A percentile compares a stretch with the other conserved stretches of the same genome.
Conservation (phyloP, 768 basidiomycete species). For the Boletus insuetus region DNA sequence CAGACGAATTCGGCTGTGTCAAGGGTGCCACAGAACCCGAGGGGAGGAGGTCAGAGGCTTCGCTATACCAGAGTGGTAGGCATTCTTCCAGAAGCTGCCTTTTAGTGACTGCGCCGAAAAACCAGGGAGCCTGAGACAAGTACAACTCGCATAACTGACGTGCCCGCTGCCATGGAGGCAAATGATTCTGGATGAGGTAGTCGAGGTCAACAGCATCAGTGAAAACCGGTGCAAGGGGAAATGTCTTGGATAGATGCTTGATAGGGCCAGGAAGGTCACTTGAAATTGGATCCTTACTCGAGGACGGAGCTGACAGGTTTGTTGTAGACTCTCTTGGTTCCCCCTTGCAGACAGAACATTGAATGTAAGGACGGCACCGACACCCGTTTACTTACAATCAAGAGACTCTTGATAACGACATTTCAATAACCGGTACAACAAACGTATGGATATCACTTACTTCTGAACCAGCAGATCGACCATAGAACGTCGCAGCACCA, state of each 20-base stretch:
- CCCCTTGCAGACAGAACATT: conserved; percentile 17
- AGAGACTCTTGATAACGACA: conserved; percentile 41
- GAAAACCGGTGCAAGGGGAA: conserved; percentile 47
- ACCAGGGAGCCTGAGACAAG: conserved; percentile 78
- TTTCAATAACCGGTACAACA: conserved; percentile 7
- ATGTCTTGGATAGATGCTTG: conserved; percentile 35
- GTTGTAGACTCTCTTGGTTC: conserved; percentile 13
- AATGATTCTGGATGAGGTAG: conserved; percentile 44
- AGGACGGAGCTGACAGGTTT: background rate
- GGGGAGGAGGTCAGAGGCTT: conserved; percentile 34
- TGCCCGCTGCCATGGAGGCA: conserved; percentile 61
- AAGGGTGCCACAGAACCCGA: conserved; percentile 28
- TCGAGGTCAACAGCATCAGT: conserved; percentile 40
- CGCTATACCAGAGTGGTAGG: conserved; percentile 65
- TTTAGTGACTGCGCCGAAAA: conserved; percentile 67
- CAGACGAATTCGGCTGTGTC: conserved; percentile 1
- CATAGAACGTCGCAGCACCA: conserved; percentile 69
- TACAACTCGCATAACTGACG: conserved; percentile 62
- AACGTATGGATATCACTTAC: conserved; percentile 40
- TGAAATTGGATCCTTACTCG: background rate
- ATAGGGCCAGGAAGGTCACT: conserved; percentile 24
- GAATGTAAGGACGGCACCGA: background rate
- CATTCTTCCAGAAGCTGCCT: conserved; percentile 63
- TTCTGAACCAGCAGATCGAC: conserved; percentile 70
- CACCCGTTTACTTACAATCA: conserved; percentile 44